These are phyloP conservation scores for Penicillium sp. DNA, from an alignment of 2,329 filamentous ascomycete species.

Conservation along the genomic window DNA sequence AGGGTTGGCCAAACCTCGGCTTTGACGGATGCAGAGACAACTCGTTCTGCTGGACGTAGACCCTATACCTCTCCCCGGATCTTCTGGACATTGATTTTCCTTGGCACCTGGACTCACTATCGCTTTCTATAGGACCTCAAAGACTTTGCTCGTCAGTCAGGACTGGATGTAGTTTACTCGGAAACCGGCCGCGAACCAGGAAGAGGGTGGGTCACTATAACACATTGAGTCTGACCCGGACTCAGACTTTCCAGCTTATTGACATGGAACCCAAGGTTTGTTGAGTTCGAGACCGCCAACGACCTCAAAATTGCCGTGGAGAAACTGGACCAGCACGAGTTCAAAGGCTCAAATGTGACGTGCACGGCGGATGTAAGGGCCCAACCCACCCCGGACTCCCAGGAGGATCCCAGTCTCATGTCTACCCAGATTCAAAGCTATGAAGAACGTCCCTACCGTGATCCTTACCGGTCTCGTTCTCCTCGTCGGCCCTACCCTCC, in stretches of 20 bases:
- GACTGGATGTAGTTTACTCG: slow-evolving; percentile 95
- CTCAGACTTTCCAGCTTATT: slow-evolving; percentile 15
- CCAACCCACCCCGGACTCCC: slow-evolving; percentile 11
- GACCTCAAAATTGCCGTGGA: slow-evolving; percentile 89
- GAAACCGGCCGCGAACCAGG: slow-evolving; percentile 91
- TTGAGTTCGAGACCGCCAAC: slow-evolving; percentile 90
- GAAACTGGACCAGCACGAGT: slow-evolving; percentile 87
- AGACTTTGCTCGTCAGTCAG: slow-evolving; percentile 96
- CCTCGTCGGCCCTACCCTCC: slow-evolving; percentile 63
- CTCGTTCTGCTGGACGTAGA: slow-evolving; percentile 15
- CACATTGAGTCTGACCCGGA: slow-evolving; percentile 13
- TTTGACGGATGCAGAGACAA: slow-evolving; percentile 5
- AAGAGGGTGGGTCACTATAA: slow-evolving; percentile 65
- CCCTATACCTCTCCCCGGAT: slow-evolving; percentile 8
- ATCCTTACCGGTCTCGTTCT: slow-evolving; percentile 74
- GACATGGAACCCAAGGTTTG: slow-evolving; percentile 60
- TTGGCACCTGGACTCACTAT: slow-evolving; percentile 69
- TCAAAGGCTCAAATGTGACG: slow-evolving; percentile 80
- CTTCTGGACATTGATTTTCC: slow-evolving; percentile 30
- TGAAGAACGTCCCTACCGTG: slow-evolving; percentile 65
- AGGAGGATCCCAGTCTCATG: slow-evolving; percentile 27
- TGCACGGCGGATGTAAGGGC: slow-evolving; percentile 77
- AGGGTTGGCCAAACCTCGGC: not conserved
- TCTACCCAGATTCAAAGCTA: slow-evolving; percentile 56
- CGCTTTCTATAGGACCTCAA: slow-evolving; percentile 88